Base-by-base conservation (phyloP, 2,329 filamentous ascomycete genomes). In the Septoria linicola region DNA sequence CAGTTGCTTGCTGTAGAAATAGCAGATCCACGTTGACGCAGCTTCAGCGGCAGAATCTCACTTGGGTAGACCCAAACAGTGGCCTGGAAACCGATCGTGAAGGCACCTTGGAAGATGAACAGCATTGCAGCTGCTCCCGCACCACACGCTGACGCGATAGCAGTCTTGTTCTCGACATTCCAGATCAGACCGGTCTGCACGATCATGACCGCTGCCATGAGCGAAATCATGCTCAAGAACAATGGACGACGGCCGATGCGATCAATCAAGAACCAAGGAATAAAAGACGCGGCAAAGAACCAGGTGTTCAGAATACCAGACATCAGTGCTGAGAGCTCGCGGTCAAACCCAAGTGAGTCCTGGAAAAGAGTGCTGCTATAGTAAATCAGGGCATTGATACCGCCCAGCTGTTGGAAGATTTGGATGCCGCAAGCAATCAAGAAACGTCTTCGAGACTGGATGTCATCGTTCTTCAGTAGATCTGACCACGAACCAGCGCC, bases 141-240 rank as follows among this genome's bases (percentile, higher is more conserved):
- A 27, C 64, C 59, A 32, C 50, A 59, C 16, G 59, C 55, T 3
- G 44, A 49, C 14, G 62, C 60, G 20, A 65, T 65, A 2, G 59
- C 41, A 10, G 63, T 65, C 2, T 60, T 45, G 44, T 63, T 45
- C 35, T 66, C 56, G 3, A 65, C 63, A 34, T 63, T 64, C 49
- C 70, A 75, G 51, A 69, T 64, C 20, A 69, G 60, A 8, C 70
- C 66, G 5, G 75, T 74, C 8, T 78, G 68, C 13, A 88, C 76
- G 1, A 83, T 79, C 85, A 89, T 89, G 45, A 82, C 83, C 1
- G 77, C 66, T 23, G 82, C 81, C 71, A 83, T 82, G 0, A 67
- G 49, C 8, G 55, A 54, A 36, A 67, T 63, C 60, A 67, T 66
- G 39, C 59, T 64, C 11, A 68, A 40, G 37, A 66, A 62, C 17